These are phyloP conservation scores for Globisporangium takayamanum DNA, from an alignment of 352 stramenopile genomes.

Conservation along the genomic window DNA sequence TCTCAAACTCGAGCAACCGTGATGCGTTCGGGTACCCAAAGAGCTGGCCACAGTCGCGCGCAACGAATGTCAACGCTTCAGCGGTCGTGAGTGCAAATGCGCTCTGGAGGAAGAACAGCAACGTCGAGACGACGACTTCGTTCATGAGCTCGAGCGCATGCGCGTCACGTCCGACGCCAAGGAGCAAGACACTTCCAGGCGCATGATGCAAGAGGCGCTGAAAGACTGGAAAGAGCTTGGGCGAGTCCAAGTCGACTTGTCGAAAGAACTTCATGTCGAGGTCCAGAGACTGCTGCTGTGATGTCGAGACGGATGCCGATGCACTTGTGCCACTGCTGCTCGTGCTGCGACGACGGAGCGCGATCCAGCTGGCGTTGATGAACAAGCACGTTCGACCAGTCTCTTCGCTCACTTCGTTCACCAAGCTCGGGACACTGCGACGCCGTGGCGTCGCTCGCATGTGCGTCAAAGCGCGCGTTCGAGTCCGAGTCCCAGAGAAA, in stretches of 20 bases:
- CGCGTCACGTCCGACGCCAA: slow-evolving; percentile 21
- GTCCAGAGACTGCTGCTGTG: neutral
- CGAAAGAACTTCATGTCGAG: slow-evolving; percentile 22
- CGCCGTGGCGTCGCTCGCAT: neutral
- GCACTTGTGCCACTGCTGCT: neutral
- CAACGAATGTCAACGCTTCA: slow-evolving; percentile 10
- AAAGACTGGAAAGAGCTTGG: slow-evolving; percentile 31
- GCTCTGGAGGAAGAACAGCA: slow-evolving; percentile 47
- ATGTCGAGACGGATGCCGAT: neutral
- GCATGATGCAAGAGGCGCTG: slow-evolving; percentile 41
- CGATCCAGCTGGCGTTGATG: slow-evolving; percentile 16
- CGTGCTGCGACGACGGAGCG: neutral
- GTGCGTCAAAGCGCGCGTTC: slow-evolving; percentile 11
- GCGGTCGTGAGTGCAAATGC: slow-evolving; percentile 26
- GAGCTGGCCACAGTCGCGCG: slow-evolving; percentile 11
- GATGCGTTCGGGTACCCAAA: slow-evolving; percentile 22
- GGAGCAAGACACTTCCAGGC: slow-evolving; percentile 31
- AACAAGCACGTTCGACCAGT: slow-evolving; percentile 27
- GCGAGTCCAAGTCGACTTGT: slow-evolving; percentile 32
- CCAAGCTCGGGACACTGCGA: neutral
- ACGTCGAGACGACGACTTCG: slow-evolving; percentile 20
- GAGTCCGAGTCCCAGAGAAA: slow-evolving; percentile 24
- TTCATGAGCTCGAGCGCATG: slow-evolving; percentile 17
- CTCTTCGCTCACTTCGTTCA: slow-evolving; percentile 31
- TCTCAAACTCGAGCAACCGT: slow-evolving; percentile 27